Conservation (phyloP, 495 filamentous ascomycete species). For the Hypoxylon perforatum region DNA sequence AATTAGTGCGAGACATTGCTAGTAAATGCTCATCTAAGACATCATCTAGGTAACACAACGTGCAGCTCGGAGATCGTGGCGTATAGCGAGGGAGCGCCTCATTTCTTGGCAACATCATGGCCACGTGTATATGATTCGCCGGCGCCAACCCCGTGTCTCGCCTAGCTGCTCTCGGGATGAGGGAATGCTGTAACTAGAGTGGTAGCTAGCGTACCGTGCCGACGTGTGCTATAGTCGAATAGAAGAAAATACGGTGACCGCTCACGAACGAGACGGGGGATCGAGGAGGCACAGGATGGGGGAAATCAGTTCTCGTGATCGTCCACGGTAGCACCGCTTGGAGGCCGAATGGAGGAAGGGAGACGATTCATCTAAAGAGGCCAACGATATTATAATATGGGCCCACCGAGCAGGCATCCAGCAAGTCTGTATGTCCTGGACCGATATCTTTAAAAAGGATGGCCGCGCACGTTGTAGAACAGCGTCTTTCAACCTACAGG, state of each 20-base stretch:
- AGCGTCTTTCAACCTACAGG: conserved; percentile 28
- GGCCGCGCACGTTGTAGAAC: conserved; percentile 28
- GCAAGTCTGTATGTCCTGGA: background rate
- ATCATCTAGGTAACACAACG: conserved; percentile 28
- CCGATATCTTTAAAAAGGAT: conserved; percentile 5
- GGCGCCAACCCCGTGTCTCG: conserved; percentile 32
- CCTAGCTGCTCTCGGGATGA: conserved; percentile 33
- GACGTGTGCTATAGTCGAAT: background rate
- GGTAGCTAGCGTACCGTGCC: conserved; percentile 27
- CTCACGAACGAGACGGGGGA: conserved; percentile 11
- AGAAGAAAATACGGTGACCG: conserved; percentile 12
- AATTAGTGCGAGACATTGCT: conserved; percentile 23
- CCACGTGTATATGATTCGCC: conserved; percentile 31
- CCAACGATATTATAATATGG: conserved; percentile 18
- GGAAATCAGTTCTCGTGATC: conserved; percentile 29
- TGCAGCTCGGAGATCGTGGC: conserved; percentile 25
- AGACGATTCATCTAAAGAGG: conserved; percentile 6
- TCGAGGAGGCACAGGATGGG: conserved; percentile 5
- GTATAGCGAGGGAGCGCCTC: conserved; percentile 28
- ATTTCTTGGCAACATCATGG: conserved; percentile 25
- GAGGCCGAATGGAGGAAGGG: conserved; percentile 21
- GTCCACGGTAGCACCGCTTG: conserved; percentile 12
- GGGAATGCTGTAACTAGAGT: conserved; percentile 8
- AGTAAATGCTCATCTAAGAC: conserved; percentile 24
- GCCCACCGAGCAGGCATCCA: background rate